Evolutionary conservation across 2,329 filamentous ascomycete species (phyloP), one percentile per base, ranked within the genome.

Genomic region (Diplodia seriata): DNA sequence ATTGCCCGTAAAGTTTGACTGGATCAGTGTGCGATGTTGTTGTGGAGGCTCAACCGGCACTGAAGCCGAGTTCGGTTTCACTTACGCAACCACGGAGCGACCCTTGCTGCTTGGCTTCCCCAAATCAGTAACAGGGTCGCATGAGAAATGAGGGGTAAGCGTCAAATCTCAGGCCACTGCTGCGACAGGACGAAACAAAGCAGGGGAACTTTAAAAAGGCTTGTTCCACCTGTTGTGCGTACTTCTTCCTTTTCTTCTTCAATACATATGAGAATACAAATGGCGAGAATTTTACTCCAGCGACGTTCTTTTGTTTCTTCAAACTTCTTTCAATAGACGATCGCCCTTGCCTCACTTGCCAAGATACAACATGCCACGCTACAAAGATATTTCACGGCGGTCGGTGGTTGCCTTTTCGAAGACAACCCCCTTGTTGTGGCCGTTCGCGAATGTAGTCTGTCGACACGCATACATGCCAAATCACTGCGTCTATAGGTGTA

Each of bases 341-440:
- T 18, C 18, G 59, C 59, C 50, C 38, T 33, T 63, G 59, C 59
- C 59, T 63, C 59, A 63, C 59, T 63, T 51, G 59, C 59, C 59
- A 11, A 63, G 59, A 63, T 29, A 31, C 15, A 49, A n/a, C 15
- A 4, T 31, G n/a, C n/a, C 43, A 20, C 26, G 59, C 59, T 63
- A 29, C 59, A 51, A 15, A 38, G 2, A 36, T 31, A 51, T 53
- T 63, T 31, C 43, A 20, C 38, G 59, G 20, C 47, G 43, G 57
- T 51, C 59, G 36, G 29, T 12, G n/a, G 29, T 14, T 47, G 43
- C 14, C 43, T 47, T 26, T 26, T 9, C 43, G 33, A 47, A 20
- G 43, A 47, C 43, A 47, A 36, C 9, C 18, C 40, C 43, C 43
- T 2, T 15, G 1, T 40, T 9, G 29, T 63, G 47, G 43, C 47